phyloP scores from a whole-genome alignment of 352 stramenopile genomes.

The Phytopythium boreale region DNA sequence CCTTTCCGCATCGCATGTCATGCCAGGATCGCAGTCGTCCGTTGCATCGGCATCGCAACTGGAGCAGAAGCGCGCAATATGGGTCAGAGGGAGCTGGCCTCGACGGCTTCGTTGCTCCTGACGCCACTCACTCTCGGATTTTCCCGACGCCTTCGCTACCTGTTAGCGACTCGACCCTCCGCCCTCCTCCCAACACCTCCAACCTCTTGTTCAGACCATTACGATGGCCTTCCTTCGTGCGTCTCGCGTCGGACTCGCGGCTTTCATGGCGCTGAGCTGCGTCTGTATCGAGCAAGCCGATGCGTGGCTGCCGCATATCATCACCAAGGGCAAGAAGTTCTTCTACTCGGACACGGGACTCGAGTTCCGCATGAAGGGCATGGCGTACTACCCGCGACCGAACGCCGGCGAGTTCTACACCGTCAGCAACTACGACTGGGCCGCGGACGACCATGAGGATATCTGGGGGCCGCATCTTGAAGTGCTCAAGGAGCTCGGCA shows the following conservation, averaged over 20 bases:
- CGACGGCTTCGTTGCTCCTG: background rate
- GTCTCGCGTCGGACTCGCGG: background rate
- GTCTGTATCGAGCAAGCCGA: conserved; percentile 5
- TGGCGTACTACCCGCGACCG: conserved; percentile 68
- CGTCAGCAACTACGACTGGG: conserved; percentile 63
- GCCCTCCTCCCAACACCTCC: background rate
- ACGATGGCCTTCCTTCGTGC: background rate
- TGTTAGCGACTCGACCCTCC: background rate
- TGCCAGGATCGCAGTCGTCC: background rate
- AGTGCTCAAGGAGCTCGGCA: conserved; percentile 47
- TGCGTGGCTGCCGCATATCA: conserved; percentile 46
- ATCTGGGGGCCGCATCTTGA: conserved; percentile 55
- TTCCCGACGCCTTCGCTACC: background rate
- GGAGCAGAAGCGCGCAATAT: background rate
- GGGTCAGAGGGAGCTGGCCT: background rate
- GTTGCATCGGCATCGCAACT: background rate
- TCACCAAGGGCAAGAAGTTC: conserved; percentile 79
- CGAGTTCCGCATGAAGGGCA: conserved; percentile 71
- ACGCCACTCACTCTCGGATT: background rate
- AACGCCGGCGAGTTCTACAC: conserved; percentile 49
- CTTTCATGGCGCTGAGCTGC: background rate
- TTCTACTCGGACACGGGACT: conserved; percentile 65
- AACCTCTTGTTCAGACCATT: background rate
- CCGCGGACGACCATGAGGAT: conserved; percentile 47
- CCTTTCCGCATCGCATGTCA: background rate